These are phyloP conservation scores for Solanum bukasovii DNA, from an alignment of 257 asterid species.

Conservation along the genomic window DNA sequence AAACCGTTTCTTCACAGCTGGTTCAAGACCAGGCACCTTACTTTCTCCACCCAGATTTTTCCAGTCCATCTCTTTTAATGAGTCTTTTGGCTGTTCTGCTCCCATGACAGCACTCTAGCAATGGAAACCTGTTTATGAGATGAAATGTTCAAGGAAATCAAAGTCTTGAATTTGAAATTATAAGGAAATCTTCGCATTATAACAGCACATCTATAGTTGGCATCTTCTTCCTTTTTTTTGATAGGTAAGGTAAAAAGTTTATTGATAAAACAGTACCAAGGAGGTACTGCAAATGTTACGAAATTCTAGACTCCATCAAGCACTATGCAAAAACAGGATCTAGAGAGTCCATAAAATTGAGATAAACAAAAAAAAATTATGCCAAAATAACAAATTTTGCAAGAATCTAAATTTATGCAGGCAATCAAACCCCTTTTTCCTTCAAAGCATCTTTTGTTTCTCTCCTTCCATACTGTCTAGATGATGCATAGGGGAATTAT, in stretches of 20 bases:
- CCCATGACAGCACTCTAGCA: constrained; percentile 18
- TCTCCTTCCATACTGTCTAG: background rate
- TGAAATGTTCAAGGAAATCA: background rate
- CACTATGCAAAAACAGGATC: background rate
- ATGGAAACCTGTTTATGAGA: background rate
- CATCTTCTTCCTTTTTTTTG: background rate
- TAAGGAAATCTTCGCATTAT: background rate
- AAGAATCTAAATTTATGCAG: background rate
- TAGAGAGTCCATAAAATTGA: background rate
- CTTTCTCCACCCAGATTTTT: constrained; percentile 32
- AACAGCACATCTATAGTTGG: background rate
- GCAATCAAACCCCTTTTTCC: background rate
- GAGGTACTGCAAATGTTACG: background rate
- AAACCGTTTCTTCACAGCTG: constrained; percentile 52
- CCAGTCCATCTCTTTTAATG: constrained; percentile 51
- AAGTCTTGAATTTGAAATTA: background rate
- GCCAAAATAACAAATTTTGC: background rate
- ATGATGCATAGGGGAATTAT: background rate
- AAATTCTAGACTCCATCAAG: background rate
- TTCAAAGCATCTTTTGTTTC: background rate
- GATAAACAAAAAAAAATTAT: background rate
- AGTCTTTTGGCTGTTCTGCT: constrained; percentile 34
- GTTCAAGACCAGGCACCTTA: constrained; percentile 20
- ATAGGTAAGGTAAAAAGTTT: background rate
- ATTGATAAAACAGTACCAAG: background rate